Evolutionary conservation across 306 rosid species (phyloP).

Genomic region (Castanea mollissima): DNA sequence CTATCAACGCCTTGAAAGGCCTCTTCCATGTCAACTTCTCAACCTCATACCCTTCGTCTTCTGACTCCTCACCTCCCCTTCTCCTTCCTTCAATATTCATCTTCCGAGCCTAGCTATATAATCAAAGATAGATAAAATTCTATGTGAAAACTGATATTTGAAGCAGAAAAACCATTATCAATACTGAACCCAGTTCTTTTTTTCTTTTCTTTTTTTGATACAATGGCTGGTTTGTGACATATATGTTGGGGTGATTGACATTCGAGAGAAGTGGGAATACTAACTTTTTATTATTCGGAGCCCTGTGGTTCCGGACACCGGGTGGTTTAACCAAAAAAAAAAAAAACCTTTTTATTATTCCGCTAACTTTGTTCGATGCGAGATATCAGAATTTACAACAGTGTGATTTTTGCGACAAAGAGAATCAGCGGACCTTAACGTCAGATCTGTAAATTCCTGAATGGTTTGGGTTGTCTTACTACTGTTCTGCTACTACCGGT

Average conservation of each 20-base stretch:
- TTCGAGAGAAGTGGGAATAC: neutral
- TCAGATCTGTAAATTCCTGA: neutral
- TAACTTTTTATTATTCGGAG: neutral
- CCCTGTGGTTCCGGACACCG: too few relatives aligned
- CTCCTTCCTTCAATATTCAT: neutral
- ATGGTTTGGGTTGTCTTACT: too few relatives aligned
- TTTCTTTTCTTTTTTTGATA: too few relatives aligned
- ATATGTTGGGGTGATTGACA: too few relatives aligned
- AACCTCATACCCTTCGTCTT: slow-evolving; percentile 23
- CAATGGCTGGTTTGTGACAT: too few relatives aligned
- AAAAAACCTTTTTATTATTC: neutral
- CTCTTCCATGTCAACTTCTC: slow-evolving; percentile 1
- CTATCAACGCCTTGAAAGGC: neutral
- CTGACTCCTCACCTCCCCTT: neutral
- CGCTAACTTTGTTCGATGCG: neutral
- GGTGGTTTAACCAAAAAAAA: too few relatives aligned
- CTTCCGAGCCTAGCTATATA: neutral
- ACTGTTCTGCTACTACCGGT: too few relatives aligned
- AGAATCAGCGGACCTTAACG: slow-evolving; percentile 4
- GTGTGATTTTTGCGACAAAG: slow-evolving; percentile 6
- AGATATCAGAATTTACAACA: neutral
- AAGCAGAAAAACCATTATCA: neutral
- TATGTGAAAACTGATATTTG: neutral
- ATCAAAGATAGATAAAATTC: neutral
- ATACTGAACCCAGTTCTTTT: too few relatives aligned